Evolutionary conservation across 305 asterid genomes (phyloP).

Genomic region (Plantago coronopus): DNA sequence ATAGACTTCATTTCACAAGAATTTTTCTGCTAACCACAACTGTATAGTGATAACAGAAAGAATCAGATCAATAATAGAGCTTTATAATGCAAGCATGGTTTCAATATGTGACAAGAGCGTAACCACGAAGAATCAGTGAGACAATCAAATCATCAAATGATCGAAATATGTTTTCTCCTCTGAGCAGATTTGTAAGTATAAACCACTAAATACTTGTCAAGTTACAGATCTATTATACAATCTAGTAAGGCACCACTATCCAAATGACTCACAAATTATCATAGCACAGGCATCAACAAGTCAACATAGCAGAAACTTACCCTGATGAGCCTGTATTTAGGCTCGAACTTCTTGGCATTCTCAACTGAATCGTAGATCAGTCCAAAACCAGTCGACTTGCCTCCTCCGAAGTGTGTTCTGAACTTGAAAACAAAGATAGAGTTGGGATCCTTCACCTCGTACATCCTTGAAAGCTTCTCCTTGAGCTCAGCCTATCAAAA

Average conservation of each 20-base stretch:
- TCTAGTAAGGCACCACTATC: neutral
- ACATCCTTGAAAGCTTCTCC: slow-evolving; percentile 62
- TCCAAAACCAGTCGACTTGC: slow-evolving; percentile 65
- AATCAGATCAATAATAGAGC: too few species aligned
- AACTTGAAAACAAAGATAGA: slow-evolving; percentile 59
- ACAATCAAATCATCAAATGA: too few species aligned
- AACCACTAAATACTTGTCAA: neutral
- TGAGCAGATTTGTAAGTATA: too few species aligned
- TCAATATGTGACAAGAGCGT: too few species aligned
- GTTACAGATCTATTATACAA: neutral
- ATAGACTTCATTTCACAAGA: too few species aligned
- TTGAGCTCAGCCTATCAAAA: slow-evolving; percentile 58
- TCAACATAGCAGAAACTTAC: slow-evolving; percentile 23
- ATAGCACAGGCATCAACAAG: neutral
- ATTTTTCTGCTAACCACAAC: neutral
- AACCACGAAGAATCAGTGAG: too few species aligned
- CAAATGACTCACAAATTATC: neutral
- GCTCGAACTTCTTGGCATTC: slow-evolving; percentile 71
- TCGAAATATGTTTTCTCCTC: too few species aligned
- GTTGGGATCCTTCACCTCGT: slow-evolving; percentile 57
- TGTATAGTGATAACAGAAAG: neutral
- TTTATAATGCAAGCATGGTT: too few species aligned
- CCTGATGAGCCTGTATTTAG: slow-evolving; percentile 80
- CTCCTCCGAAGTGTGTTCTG: slow-evolving; percentile 69
- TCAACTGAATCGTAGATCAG: slow-evolving; percentile 58